Base-by-base conservation (phyloP, 164 flowering plant species). In the Magnolia officinalis region DNA sequence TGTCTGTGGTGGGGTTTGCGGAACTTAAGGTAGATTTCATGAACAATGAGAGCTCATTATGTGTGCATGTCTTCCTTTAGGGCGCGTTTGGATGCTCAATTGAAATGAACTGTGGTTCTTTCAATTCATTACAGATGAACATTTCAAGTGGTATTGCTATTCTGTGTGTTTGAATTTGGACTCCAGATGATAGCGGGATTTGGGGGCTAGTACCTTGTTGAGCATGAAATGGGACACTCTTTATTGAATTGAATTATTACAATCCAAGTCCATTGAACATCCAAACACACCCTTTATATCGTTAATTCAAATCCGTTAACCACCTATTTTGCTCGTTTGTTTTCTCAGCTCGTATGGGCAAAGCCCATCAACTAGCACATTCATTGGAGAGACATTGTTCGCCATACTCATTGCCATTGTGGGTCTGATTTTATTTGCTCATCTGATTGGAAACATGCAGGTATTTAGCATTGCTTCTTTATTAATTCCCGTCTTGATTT, bases 1-100 rank as follows among this genome's bases (percentile, higher is more conserved):
- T 88, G 98, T 72, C 79, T 95, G 45, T 95, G 99, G 99, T 95
- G 98, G 98, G 99, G 99, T n/a, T 81, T 93, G 65, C 97, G 93
- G 79, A 84, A 95, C 63, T 82, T 95, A 51, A 93, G 99, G 99
- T 95, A 89, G 50, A 18, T 70, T 77, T 70, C 23, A 49, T 70
- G 23, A 1, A 74, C 8, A 37, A 37, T 37, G 45, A 37, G 45
- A 37, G 45, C 20, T 4, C 20, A 45, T 61, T 11, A 55, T 55
- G 61, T 55, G 13, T 55, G 61, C 10, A 2, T 55, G 61, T 11
- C 18, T 55, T 55, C 61, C 11, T 55, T 55, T 55, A 11, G 19
- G 61, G 61, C 18, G 45, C 6, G 37, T 8, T 26, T 55, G 61
- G 61, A 55, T 55, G 13, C 61, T 55, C 61, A 55, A 55, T 11